Percentiles rank a stretch among this genome's conserved stretches.
These are phyloP conservation scores for Leucocoprinus gongylophorus DNA, from an alignment of 1,284 basidiomycete genomes.

Conservation along the genomic window DNA sequence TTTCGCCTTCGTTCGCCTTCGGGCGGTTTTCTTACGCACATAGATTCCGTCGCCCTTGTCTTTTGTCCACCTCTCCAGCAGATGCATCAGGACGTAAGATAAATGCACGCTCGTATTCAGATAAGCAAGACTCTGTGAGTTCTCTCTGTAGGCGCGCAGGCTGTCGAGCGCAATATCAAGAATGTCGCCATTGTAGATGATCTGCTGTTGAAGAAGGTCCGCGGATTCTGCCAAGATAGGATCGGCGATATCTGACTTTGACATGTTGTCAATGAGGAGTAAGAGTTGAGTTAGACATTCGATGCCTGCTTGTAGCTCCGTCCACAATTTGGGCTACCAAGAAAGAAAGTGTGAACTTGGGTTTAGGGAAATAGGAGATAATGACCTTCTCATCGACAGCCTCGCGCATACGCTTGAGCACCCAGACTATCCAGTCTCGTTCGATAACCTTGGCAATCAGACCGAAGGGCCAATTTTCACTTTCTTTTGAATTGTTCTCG, in stretches of 20 bases:
- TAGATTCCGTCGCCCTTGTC: conserved; percentile 60
- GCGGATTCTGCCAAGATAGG: conserved; percentile 69
- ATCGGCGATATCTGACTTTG: conserved; percentile 40
- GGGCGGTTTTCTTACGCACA: conserved; percentile 65
- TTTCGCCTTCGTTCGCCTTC: conserved; percentile 46
- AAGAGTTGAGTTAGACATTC: conserved; percentile 89
- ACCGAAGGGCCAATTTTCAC: conserved; percentile 57
- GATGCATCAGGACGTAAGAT: conserved; percentile 72
- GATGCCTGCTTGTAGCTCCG: conserved; percentile 90
- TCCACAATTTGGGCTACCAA: conserved; percentile 78
- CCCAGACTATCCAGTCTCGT: conserved; percentile 81
- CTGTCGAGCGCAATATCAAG: conserved; percentile 80
- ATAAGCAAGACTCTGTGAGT: conserved; percentile 65
- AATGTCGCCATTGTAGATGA: conserved; percentile 91
- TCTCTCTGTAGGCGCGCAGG: conserved; percentile 68
- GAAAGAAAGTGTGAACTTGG: background rate
- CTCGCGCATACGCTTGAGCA: conserved; percentile 79
- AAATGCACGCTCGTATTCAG: conserved; percentile 80
- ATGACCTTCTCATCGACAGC: conserved; percentile 84
- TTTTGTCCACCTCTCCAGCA: conserved; percentile 86
- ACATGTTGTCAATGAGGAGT: conserved; percentile 70
- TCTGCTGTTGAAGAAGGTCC: conserved; percentile 74
- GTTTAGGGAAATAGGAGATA: conserved; percentile 7
- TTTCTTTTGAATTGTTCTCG: conserved; percentile 14
- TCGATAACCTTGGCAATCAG: conserved; percentile 81